These are phyloP conservation scores for Fusarium fujikuroi DNA, from an alignment of 2,329 filamentous ascomycete species.

Conservation along the genomic window DNA sequence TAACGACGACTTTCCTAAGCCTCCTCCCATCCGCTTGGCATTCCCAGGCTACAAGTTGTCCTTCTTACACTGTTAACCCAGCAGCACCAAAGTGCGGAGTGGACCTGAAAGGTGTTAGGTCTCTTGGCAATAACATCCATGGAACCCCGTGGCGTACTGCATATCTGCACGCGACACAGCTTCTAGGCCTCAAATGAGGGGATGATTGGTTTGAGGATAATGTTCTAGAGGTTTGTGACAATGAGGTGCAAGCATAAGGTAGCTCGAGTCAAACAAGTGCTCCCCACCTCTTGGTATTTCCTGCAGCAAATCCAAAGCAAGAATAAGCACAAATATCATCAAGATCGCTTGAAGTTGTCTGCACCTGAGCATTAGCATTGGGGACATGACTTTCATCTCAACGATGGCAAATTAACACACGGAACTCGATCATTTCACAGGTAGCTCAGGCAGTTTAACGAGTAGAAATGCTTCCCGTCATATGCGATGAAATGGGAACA, in stretches of 20 bases:
- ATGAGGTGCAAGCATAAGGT: constrained; percentile 6
- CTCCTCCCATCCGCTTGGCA: not conserved
- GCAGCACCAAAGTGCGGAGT: constrained; percentile 26
- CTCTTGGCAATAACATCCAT: constrained; percentile 12
- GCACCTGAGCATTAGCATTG: not conserved
- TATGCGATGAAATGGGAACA: not conserved
- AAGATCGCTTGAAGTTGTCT: not conserved
- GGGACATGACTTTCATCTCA: not conserved
- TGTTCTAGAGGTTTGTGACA: constrained; percentile 2
- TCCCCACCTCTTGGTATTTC: not conserved
- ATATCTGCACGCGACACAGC: constrained; percentile 36
- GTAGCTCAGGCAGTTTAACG: not conserved
- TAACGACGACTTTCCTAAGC: not conserved
- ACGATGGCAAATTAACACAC: not conserved
- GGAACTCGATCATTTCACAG: constrained; percentile 2
- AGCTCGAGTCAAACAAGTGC: not conserved
- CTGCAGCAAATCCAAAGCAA: not conserved
- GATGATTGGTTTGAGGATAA: constrained; percentile 20
- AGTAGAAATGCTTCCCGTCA: not conserved
- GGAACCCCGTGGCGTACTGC: constrained; percentile 28
- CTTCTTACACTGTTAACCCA: constrained; percentile 9
- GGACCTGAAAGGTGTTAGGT: constrained; percentile 18
- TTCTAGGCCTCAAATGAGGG: not conserved
- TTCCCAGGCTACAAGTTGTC: not conserved
- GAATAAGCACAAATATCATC: not conserved